Percentiles rank a stretch among this genome's conserved stretches.
Conservation (phyloP, 1,284 basidiomycete species). For the Sporisorium sorghi region DNA sequence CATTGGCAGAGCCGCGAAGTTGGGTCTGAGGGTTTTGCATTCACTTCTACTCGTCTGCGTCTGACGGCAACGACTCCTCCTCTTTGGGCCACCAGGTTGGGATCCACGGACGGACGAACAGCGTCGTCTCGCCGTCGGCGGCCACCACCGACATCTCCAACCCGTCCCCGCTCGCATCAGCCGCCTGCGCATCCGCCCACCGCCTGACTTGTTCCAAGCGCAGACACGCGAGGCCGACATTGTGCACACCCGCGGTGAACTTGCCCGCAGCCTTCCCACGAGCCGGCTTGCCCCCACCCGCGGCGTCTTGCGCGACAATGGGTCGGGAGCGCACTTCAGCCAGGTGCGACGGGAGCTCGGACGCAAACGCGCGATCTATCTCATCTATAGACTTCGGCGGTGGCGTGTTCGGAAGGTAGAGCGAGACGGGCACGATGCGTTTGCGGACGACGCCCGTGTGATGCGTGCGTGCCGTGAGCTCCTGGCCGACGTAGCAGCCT, state of each 20-base stretch:
- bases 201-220: constrained; percentile 61
- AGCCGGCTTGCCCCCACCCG: constrained; percentile 17
- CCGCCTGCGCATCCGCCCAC: constrained; percentile 19
- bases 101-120: constrained; percentile 53
- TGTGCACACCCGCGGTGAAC: constrained; percentile 55
- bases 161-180: constrained; percentile 21
- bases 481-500: constrained; percentile 98
- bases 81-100: constrained; percentile 56
- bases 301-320: neutral
- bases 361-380: constrained; percentile 6
- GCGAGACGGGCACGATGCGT: constrained; percentile 81
- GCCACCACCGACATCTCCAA: constrained; percentile 33
- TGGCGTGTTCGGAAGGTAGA: constrained; percentile 31
- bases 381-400: constrained; percentile 11
- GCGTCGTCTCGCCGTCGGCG: constrained; percentile 27
- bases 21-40: too few relatives aligned
- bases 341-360: constrained; percentile 18
- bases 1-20: too few relatives aligned
- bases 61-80: constrained; percentile 2
- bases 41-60: neutral
- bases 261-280: constrained; percentile 61
- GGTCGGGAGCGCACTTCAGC: constrained; percentile 49
- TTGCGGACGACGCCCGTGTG: constrained; percentile 93
- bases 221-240: constrained; percentile 59
- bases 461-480: constrained; percentile 94